Evolutionary conservation across 2,329 filamentous ascomycete species (phyloP).

Genomic region (Colletotrichum orbiculare): DNA sequence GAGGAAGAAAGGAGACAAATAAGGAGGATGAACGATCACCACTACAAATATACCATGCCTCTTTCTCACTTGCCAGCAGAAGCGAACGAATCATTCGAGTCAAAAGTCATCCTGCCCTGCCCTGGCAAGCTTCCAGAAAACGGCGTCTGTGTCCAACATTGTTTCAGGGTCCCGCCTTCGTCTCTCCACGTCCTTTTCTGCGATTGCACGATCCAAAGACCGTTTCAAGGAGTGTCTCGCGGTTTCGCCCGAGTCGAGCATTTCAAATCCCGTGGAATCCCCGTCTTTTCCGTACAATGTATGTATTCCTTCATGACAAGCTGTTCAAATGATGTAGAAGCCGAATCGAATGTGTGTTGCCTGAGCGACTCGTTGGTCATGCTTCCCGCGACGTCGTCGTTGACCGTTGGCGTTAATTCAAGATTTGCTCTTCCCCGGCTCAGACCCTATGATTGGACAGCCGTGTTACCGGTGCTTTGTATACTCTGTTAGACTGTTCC

Average conservation of each 20-base stretch:
- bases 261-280: too few relatives aligned
- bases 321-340: neutral
- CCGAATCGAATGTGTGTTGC: too few relatives aligned
- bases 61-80: neutral
- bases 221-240: constrained; percentile 33
- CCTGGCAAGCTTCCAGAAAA: constrained; percentile 33
- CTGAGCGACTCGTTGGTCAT: too few relatives aligned
- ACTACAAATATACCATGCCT: neutral
- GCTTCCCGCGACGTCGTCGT: constrained; percentile 5
- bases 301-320: neutral
- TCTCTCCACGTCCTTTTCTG: neutral
- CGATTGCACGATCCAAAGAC: constrained; percentile 1
- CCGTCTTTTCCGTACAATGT: neutral
- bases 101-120: constrained; percentile 28
- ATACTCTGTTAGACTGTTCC: constrained; percentile 18
- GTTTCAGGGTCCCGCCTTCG: constrained; percentile 28
- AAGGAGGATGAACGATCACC: constrained; percentile 12
- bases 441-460: constrained; percentile 23
- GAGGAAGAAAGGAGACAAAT: neutral
- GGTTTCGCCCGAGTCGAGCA: constrained; percentile 29
- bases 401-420: constrained; percentile 30
- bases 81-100: constrained; percentile 11
- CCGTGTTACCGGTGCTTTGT: constrained; percentile 5
- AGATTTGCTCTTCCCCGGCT: constrained; percentile 28
- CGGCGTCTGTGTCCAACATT: constrained; percentile 26